Base-by-base conservation (phyloP, 768 basidiomycete genomes). In the Boletus rubroflammeus region DNA sequence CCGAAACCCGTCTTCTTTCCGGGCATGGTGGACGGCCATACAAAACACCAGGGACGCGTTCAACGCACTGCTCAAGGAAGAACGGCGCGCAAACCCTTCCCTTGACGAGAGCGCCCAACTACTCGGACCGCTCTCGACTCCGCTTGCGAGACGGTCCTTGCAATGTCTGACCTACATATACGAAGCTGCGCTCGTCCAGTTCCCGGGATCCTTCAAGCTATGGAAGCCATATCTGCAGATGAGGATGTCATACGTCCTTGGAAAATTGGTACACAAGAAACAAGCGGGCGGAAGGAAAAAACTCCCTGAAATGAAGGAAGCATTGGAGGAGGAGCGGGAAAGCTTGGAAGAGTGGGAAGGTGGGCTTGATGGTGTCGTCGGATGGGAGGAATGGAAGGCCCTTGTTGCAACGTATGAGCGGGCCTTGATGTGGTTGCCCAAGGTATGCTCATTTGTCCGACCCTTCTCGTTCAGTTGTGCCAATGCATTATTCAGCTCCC, bases 351-450 rank as follows among this genome's bases (percentile, higher is more conserved):
- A 88, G 60, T 98, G 95, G 93, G 84, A 90, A 45, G 85, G 83
- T 6, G 87, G 90, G 17, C 72, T 98, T 47, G 91, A 98, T 66
- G 84, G 87, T 3, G 76, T 94, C 6, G 79, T 97, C n/a, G 97
- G 96, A 6, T 97, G 88, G 85, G 86, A 91, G 60, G 97, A 99
- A 71, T 99, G 97, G 97, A 92, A 83, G 66, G 74, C 84, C 15
- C 80, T 99, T 13, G 79, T 96, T 17, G 89, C 93, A 9, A 82
- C 84, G 0, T 96, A 93, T 67, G 97, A 99, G 67, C 82, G 97
- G 55, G 91, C 92, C 54, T 75, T 99, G 38, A 92, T 92, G 85
- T 98, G 93, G 89, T 71, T 98, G 47, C 93, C 94, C 51, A 90
- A 85, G 69, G 94, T 93, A 64, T 59, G 84, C 29, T 44, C 26